Conservation (phyloP, 75 land plant species). For the Isoetes taiwanensis region DNA sequence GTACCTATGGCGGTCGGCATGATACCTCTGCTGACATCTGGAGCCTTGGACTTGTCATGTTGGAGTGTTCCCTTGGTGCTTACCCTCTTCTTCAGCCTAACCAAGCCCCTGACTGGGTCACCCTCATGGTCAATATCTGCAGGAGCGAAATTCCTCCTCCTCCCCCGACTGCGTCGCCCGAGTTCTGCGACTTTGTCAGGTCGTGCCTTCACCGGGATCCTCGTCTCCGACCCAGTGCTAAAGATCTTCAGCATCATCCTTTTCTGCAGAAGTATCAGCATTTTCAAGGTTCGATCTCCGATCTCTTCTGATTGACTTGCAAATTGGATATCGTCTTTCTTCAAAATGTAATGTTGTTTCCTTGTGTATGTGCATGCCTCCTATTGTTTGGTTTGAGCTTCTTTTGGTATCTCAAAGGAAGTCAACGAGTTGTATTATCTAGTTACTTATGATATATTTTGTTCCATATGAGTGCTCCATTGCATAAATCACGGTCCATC, state of each 20-base stretch:
- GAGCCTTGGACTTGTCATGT: conserved; percentile 2
- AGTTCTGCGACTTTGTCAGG: background rate
- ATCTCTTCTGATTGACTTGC: too few species aligned
- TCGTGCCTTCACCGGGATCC: background rate
- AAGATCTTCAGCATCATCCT: background rate
- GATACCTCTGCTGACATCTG: background rate
- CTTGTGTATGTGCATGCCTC: too few species aligned
- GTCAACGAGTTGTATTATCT: too few species aligned
- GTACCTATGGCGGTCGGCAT: background rate
- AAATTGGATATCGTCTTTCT: too few species aligned
- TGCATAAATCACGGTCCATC: too few species aligned
- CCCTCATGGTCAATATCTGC: conserved; percentile 5
- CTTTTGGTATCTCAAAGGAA: too few species aligned
- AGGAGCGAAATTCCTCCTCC: background rate
- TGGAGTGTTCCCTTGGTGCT: background rate
- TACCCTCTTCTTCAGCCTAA: background rate
- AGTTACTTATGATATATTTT: too few species aligned
- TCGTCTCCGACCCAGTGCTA: background rate
- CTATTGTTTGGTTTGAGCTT: too few species aligned
- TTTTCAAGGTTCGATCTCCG: too few species aligned
- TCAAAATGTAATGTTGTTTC: too few species aligned
- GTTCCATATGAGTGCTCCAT: too few species aligned
- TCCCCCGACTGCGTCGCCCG: background rate
- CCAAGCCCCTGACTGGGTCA: background rate
- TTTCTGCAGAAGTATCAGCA: conserved; percentile 3